A percentile compares a stretch with the other conserved stretches of the same genome.
phyloP scores from a whole-genome alignment of 1,139 yeast genomes.

The Ogataea hybrid region DNA sequence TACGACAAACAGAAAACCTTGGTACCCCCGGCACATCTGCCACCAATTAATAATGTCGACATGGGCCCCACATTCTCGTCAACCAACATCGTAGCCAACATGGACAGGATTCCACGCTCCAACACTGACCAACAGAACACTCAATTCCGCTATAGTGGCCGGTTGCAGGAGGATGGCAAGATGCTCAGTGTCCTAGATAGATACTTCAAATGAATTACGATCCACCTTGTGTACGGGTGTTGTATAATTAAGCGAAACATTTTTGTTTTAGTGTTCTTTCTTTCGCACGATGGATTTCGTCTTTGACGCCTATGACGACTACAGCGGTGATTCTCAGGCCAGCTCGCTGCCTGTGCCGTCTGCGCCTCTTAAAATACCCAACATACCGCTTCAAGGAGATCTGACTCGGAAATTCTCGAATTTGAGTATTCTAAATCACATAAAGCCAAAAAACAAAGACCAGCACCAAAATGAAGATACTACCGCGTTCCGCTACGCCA shows the following conservation, averaged over 20 bases:
- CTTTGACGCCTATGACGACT: slow-evolving; percentile 27
- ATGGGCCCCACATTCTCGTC: not conserved
- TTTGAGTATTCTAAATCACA: slow-evolving; percentile 27
- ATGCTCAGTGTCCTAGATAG: slow-evolving; percentile 14
- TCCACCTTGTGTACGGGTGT: not conserved
- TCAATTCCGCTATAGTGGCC: slow-evolving; percentile 3
- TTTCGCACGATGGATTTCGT: slow-evolving; percentile 29
- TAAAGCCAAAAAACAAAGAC: slow-evolving; percentile 18
- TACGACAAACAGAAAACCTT: not conserved
- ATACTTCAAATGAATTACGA: slow-evolving; percentile 9
- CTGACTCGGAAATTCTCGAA: slow-evolving; percentile 29
- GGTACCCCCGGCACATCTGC: not conserved
- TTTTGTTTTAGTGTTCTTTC: slow-evolving; percentile 6
- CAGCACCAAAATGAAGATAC: slow-evolving; percentile 19
- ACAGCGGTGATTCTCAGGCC: slow-evolving; percentile 20
- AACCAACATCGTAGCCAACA: not conserved
- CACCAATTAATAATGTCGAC: not conserved
- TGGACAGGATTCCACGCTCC: not conserved
- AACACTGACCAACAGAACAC: not conserved
- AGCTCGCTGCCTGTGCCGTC: slow-evolving; percentile 28
- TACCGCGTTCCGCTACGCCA: slow-evolving; percentile 42
- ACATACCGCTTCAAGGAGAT: slow-evolving; percentile 28
- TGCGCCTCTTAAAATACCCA: slow-evolving; percentile 31
- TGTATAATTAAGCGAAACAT: not conserved
- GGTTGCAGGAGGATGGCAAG: slow-evolving; percentile 18